Evolutionary conservation across 768 basidiomycete species (phyloP), one percentile per base, ranked within the genome.

Genomic region (Kwoniella dejecticola): DNA sequence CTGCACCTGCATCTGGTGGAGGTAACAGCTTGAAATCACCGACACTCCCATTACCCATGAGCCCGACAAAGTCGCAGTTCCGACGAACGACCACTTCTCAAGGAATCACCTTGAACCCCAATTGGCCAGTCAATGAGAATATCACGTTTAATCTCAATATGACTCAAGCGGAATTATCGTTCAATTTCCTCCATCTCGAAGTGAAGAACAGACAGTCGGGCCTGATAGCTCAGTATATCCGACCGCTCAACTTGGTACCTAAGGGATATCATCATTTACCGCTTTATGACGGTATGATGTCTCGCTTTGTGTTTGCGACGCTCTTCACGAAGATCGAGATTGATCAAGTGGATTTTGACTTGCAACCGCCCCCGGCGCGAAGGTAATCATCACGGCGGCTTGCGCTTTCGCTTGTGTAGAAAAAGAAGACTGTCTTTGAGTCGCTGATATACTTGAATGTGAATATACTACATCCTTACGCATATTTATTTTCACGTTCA

Each of bases 31-130:
- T n/a, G n/a, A n/a, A n/a, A n/a, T n/a, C 68, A 26, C 15, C 67
- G 15, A 24, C 31, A 5, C 62, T 15, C 17, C 62, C 40, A 21
- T 57, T 15, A 30, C 33, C 33, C 7, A 36, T 36, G 33, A 40
- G 50, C 17, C 58, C 41, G 4, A 33, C 47, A 7, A 36, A 36
- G 40, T n/a, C n/a, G n/a, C n/a, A n/a, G n/a, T 54, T 23, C 13
- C 21, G 52, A 19, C 82, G 84, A 42, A 95, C 91, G 3, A 80
- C 79, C 21, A 81, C 83, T 0, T 85, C 94, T 57, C 86, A 85
- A 79, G 88, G 90, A 76, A 94, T 94, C 73, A 91, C 93, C 0
- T 93, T 95, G 81, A 96, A 96, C 77, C 95, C 95, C 0, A 80
- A 85, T 1, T 97, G 93, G 90, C 8, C 6, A 42, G 83, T 36